These are phyloP conservation scores for Paragyromitra xinjiangensis DNA, from an alignment of 495 filamentous ascomycete genomes.

Conservation along the genomic window DNA sequence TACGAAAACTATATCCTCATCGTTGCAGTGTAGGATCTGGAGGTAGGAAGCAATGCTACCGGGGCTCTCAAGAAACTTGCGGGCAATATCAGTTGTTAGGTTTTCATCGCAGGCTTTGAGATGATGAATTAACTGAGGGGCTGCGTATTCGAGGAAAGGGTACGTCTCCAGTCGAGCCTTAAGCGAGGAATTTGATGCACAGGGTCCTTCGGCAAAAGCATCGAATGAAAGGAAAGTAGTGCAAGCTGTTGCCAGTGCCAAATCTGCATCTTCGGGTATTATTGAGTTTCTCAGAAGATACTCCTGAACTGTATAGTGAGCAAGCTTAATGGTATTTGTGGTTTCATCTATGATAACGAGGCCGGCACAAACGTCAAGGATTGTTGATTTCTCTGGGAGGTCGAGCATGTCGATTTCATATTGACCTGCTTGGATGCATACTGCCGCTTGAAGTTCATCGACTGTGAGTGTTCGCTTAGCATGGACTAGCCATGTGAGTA, in stretches of 20 bases:
- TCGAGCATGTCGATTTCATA: constrained; percentile 6
- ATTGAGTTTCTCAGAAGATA: constrained; percentile 22
- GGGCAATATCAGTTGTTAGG: background rate
- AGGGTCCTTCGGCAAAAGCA: background rate
- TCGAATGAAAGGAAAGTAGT: constrained; percentile 24
- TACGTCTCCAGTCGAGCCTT: background rate
- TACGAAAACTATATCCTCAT: background rate
- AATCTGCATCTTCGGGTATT: background rate
- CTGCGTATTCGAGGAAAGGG: constrained; percentile 11
- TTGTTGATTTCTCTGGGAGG: background rate
- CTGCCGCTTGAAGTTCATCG: constrained; percentile 4
- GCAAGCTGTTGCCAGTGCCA: constrained; percentile 10
- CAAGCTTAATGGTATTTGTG: constrained; percentile 20
- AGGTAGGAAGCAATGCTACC: background rate
- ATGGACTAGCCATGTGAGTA: constrained; percentile 11
- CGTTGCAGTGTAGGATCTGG: background rate
- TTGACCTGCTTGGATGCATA: constrained; percentile 2
- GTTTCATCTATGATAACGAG: constrained; percentile 24
- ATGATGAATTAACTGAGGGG: background rate
- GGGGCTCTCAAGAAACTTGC: constrained; percentile 3
- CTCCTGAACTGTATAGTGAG: constrained; percentile 37
- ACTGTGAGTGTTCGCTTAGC: constrained; percentile 18
- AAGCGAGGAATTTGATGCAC: background rate
- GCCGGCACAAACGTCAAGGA: constrained; percentile 26
- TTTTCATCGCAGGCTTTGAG: constrained; percentile 4